phyloP scores from a whole-genome alignment of 2,329 filamentous ascomycete species.

The Zelopaecilomyces penicillatus region DNA sequence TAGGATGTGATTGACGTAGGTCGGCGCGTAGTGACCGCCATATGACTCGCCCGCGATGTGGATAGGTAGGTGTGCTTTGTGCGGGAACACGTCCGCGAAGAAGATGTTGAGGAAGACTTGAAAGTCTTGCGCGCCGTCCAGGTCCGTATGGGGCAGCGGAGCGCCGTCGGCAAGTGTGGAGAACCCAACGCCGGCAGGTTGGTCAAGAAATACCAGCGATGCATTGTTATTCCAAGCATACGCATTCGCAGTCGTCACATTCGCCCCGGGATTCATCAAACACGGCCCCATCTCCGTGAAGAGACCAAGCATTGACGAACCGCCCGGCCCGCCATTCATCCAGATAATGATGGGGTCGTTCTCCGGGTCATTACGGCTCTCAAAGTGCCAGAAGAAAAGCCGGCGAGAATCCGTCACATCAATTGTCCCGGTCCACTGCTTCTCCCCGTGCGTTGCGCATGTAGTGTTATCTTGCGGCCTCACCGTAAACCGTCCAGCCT shows the following conservation, averaged over 20 bases:
- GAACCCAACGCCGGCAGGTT: slow-evolving; percentile 52
- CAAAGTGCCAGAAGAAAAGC: slow-evolving; percentile 20
- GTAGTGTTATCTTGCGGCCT: slow-evolving; percentile 7
- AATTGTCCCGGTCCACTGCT: slow-evolving; percentile 14
- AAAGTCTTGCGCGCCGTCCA: slow-evolving; percentile 37
- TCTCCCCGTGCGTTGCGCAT: slow-evolving; percentile 11
- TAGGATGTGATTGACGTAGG: slow-evolving; percentile 11
- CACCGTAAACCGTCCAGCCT: slow-evolving; percentile 9
- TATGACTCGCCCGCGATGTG: slow-evolving; percentile 38
- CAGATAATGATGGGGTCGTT: slow-evolving; percentile 37
- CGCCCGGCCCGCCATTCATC: slow-evolving; percentile 25
- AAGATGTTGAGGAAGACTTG: slow-evolving; percentile 41
- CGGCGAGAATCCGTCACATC: slow-evolving; percentile 11
- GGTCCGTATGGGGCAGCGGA: slow-evolving; percentile 27
- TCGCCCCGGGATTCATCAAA: slow-evolving; percentile 4
- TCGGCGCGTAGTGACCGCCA: slow-evolving; percentile 30
- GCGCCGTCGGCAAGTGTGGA: slow-evolving; percentile 29
- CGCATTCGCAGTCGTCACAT: slow-evolving; percentile 7
- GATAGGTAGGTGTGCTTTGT: slow-evolving; percentile 27
- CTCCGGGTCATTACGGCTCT: slow-evolving; percentile 15
- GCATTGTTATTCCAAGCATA: slow-evolving; percentile 17
- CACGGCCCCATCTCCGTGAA: slow-evolving; percentile 13
- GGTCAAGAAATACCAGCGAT: slow-evolving; percentile 35
- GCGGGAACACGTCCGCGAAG: slow-evolving; percentile 33
- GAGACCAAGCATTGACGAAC: slow-evolving; percentile 9